Evolutionary conservation across 441 rosid species (phyloP), one percentile per base, ranked within the genome.

Genomic region (Corymbia citriodora): DNA sequence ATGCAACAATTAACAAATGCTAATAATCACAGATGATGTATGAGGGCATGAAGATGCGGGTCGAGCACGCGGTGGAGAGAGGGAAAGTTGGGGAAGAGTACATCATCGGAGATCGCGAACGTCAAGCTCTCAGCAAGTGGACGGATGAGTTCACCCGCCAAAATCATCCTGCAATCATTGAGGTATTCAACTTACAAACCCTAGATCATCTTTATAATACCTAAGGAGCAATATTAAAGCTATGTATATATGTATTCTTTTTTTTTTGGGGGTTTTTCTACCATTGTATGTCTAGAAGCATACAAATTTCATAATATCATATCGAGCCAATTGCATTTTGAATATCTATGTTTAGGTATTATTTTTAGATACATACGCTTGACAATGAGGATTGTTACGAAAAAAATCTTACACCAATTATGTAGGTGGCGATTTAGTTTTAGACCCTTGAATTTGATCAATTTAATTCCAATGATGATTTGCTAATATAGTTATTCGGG

Each of bases 91-190:
- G 72, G 0, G 91, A 92, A 5, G 91, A 95, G 21, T 90, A 90
- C 88, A 90, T 92, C 57, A 88, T 31, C 23, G 88, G 74, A 12
- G 92, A 90, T 12, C 63, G 90, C 55, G 92, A 90, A 29, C 92
- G 90, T 52, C 82, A 88, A 36, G 93, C 91, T 72, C 94, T 95
- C 65, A 87, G 89, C 55, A 92, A 92, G 90, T 95, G 96, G 97
- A 93, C 91, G 0, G 83, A 87, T 3, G 86, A 89, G 11, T 96
- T 96, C 88, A 95, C 93, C 70, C 93, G 94, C n/a, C 95, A 92
- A 19, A 91, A 96, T 70, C 99, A 97, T 90, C 97, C 98, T 13
- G 52, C 96, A 1, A 92, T 97, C 19, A 92, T 97, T 87, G 94
- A 95, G 97, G 97, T 97, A 89, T 53, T 21, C 18, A 8, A 33